phyloP scores from a whole-genome alignment of 805 yeast species.

The Lipomyces anomalus region DNA sequence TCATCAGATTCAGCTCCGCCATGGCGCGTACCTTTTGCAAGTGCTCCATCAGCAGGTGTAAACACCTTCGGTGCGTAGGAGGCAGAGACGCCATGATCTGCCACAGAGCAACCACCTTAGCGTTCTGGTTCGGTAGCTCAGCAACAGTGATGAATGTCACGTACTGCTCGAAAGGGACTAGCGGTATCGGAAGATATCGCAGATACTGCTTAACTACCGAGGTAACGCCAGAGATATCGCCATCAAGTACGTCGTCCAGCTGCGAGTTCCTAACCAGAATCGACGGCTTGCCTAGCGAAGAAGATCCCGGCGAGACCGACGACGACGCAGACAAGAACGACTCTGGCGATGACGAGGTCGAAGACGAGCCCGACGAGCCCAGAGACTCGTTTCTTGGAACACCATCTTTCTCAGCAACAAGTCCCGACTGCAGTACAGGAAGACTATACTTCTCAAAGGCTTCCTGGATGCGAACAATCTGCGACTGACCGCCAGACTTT shows the following conservation, averaged over 20 bases:
- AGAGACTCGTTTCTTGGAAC: too few relatives aligned
- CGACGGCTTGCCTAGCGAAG: constrained; percentile 32
- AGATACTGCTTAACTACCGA: constrained; percentile 82
- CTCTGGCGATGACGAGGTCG: not conserved
- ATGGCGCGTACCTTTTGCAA: constrained; percentile 52
- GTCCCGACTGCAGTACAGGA: not conserved
- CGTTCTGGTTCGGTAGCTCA: constrained; percentile 13
- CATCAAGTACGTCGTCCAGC: constrained; percentile 38
- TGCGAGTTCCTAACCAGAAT: constrained; percentile 20
- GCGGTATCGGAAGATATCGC: constrained; percentile 77
- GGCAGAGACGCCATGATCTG: constrained; percentile 53
- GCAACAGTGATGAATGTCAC: constrained; percentile 58
- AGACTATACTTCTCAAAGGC: constrained; percentile 33
- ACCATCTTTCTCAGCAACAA: not conserved
- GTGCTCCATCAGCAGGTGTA: constrained; percentile 58
- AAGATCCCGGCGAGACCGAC: constrained; percentile 9
- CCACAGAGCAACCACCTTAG: constrained; percentile 22
- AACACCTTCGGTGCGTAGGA: constrained; percentile 54
- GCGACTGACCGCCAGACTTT: constrained; percentile 75
- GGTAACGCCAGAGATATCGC: constrained; percentile 82
- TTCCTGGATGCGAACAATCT: constrained; percentile 45
- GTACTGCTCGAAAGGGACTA: constrained; percentile 66
- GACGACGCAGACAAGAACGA: constrained; percentile 2
- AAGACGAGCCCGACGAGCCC: too few relatives aligned
- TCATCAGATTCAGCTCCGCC: constrained; percentile 69